phyloP scores from a whole-genome alignment of 1,284 basidiomycete species.

The Austroboletus rostrupii region DNA sequence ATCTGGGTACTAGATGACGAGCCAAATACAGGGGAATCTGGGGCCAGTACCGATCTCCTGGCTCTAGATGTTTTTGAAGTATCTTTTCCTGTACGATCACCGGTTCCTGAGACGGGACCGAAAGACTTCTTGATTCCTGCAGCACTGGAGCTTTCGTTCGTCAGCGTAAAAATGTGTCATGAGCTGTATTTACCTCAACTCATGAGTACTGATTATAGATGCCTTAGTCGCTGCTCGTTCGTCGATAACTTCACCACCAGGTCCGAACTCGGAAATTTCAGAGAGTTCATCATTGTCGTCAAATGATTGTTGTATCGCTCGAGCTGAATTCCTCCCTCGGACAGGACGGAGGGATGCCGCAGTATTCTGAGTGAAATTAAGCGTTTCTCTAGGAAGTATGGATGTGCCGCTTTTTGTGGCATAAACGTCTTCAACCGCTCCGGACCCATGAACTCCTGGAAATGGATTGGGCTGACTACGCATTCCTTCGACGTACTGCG shows the following conservation, averaged over 20 bases:
- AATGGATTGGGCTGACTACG: not conserved
- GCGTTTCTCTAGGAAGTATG: not conserved
- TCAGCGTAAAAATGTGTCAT: not conserved
- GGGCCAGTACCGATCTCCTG: not conserved
- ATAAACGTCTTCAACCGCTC: not conserved
- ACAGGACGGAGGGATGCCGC: not conserved
- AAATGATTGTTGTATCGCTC: not conserved
- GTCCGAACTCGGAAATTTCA: constrained; percentile 27
- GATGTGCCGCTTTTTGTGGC: not conserved
- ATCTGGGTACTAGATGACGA: constrained; percentile 17
- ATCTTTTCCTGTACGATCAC: not conserved
- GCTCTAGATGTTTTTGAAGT: not conserved
- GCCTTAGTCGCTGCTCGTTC: not conserved
- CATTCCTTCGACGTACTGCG: not conserved
- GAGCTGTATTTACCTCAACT: not conserved
- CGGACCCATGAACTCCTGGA: not conserved
- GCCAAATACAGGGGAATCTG: constrained; percentile 9
- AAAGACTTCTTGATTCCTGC: not conserved
- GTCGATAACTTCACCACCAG: constrained; percentile 1
- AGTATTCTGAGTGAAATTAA: not conserved
- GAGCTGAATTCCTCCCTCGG: not conserved
- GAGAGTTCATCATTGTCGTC: constrained; percentile 22
- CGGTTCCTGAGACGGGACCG: not conserved
- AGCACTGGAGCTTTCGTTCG: not conserved
- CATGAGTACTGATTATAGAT: not conserved